Conservation (phyloP, 1,284 basidiomycete genomes). For the Sporisorium exsertum region DNA sequence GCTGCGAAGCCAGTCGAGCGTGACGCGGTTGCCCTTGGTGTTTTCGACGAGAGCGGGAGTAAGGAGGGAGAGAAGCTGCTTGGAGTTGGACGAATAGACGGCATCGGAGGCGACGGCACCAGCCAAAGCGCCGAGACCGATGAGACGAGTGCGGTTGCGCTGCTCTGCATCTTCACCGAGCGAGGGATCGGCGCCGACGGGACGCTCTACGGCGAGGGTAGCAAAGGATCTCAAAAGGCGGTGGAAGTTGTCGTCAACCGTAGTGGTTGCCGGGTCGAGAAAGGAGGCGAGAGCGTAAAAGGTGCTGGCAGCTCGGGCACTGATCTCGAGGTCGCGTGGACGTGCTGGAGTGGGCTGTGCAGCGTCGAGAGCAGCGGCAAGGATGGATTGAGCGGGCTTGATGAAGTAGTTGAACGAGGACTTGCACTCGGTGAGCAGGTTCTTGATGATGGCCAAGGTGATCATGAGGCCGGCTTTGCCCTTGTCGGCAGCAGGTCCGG, state of each 20-base stretch:
- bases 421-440: slow-evolving; percentile 88
- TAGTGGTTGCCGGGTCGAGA: slow-evolving; percentile 76
- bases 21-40: slow-evolving; percentile 74
- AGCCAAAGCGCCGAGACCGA: slow-evolving; percentile 85
- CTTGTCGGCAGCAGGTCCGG: slow-evolving; percentile 76
- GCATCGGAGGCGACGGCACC: slow-evolving; percentile 87
- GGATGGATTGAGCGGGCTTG: slow-evolving; percentile 79
- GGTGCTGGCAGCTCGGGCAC: slow-evolving; percentile 83
- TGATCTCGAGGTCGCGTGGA: slow-evolving; percentile 81
- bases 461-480: slow-evolving; percentile 85
- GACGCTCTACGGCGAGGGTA: slow-evolving; percentile 70
- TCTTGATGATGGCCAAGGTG: slow-evolving; percentile 84
- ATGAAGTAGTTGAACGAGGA: slow-evolving; percentile 86
- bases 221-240: slow-evolving; percentile 79
- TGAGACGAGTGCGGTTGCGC: slow-evolving; percentile 78
- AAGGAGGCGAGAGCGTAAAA: slow-evolving; percentile 94
- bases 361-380: slow-evolving; percentile 77
- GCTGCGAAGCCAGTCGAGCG: slow-evolving; percentile 76
- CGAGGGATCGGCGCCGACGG: slow-evolving; percentile 20
- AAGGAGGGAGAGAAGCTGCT: slow-evolving; percentile 78
- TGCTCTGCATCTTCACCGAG: slow-evolving; percentile 44
- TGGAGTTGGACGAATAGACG: slow-evolving; percentile 83
- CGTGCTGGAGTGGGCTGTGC: slow-evolving; percentile 70
- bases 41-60: slow-evolving; percentile 81
- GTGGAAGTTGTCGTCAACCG: slow-evolving; percentile 77